Conservation (phyloP, 306 rosid species). For the Malus fusca region DNA sequence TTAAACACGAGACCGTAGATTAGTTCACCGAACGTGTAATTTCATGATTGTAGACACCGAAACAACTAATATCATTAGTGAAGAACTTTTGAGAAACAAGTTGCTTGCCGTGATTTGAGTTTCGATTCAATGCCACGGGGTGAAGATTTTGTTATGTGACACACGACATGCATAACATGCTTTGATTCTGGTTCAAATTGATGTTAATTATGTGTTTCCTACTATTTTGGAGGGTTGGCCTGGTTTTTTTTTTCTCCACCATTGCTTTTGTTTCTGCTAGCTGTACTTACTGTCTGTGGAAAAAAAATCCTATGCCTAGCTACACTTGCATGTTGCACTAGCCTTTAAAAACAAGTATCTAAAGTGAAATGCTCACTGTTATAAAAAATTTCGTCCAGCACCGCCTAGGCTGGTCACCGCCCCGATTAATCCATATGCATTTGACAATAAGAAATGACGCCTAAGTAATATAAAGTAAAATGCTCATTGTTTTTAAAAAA, state of each 20-base stretch:
- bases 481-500: too few relatives aligned
- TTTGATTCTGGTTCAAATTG: conserved; percentile 1
- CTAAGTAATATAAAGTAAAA: too few relatives aligned
- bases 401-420: fast-evolving
- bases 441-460: too few relatives aligned
- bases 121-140: not conserved
- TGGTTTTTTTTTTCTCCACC: not conserved
- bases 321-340: not conserved
- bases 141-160: not conserved
- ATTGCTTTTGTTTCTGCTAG: not conserved
- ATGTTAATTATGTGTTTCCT: not conserved
- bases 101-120: not conserved
- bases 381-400: too few relatives aligned
- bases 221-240: not conserved
- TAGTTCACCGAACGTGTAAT: not conserved
- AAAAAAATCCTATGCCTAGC: not conserved
- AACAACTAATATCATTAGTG: not conserved
- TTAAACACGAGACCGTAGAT: not conserved
- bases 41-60: not conserved
- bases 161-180: conserved; percentile 6
- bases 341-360: not conserved
- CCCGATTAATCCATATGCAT: too few relatives aligned
- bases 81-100: not conserved
- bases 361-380: not conserved
- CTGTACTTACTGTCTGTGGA: not conserved